Evolutionary conservation across 306 rosid genomes (phyloP).

Genomic region (Trifolium dubium): DNA sequence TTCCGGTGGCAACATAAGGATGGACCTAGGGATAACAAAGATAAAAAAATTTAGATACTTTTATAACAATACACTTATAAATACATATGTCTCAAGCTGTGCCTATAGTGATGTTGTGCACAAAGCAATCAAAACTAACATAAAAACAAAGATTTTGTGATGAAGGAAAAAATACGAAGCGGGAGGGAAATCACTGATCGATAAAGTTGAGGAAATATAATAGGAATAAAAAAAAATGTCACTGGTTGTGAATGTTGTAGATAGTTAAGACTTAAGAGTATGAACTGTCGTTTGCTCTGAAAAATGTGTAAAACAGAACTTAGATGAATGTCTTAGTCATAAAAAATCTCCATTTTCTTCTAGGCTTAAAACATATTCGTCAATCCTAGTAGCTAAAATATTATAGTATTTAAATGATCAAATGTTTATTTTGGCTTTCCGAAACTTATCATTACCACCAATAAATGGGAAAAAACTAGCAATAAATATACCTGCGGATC

Average conservation of each 20-base stretch:
- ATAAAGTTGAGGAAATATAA: background rate
- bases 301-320: conserved; percentile 12
- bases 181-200: conserved; percentile 4
- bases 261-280: background rate
- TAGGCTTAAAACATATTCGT: background rate
- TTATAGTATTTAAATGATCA: background rate
- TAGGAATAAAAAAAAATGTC: conserved; percentile 8
- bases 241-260: background rate
- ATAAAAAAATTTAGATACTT: background rate
- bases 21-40: conserved; percentile 67
- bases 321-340: background rate
- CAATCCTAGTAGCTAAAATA: conserved; percentile 3
- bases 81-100: conserved; percentile 10
- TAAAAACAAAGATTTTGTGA: background rate
- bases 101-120: background rate
- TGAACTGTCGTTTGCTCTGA: conserved; percentile 16
- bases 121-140: background rate
- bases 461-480: background rate
- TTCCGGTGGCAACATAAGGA: conserved; percentile 97
- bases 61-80: conserved; percentile 9
- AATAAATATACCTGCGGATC: conserved; percentile 77
- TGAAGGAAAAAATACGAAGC: conserved; percentile 3
- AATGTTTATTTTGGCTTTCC: conserved; percentile 1
- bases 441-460: conserved; percentile 4
- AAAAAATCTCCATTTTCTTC: conserved; percentile 23